A percentile compares a stretch with the other conserved stretches of the same genome.
Evolutionary conservation across 495 filamentous ascomycete genomes (phyloP).

Genomic region (Hyphodiscus hymeniophilus): DNA sequence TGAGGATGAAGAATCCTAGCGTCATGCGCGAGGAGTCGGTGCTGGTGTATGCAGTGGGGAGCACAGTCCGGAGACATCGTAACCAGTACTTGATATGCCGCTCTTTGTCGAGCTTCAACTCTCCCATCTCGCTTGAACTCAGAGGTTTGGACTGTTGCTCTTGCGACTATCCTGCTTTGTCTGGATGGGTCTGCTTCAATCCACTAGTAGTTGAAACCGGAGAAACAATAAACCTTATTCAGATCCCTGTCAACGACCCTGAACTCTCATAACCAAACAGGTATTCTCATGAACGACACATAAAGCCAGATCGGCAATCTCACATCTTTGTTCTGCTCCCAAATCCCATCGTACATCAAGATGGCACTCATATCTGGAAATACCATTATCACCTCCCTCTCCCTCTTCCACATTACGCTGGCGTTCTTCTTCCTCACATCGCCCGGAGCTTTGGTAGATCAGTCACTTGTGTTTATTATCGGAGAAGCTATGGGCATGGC

Average conservation of each 20-base stretch:
- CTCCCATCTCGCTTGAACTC: constrained; percentile 23
- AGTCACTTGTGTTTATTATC: constrained; percentile 72
- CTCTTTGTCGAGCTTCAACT: constrained; percentile 52
- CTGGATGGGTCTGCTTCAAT: not conserved
- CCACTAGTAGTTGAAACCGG: no score
- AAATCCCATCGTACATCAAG: constrained; percentile 16
- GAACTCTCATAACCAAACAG: no score
- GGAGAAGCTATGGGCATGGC: constrained; percentile 77
- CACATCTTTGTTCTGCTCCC: not conserved
- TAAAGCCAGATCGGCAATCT: not conserved
- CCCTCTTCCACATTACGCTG: constrained; percentile 73
- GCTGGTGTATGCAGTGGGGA: constrained; percentile 73
- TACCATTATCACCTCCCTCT: constrained; percentile 68
- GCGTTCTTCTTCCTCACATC: constrained; percentile 73
- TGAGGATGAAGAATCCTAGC: constrained; percentile 79
- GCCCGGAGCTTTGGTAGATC: constrained; percentile 62
- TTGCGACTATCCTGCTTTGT: not conserved
- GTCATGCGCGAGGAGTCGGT: constrained; percentile 87
- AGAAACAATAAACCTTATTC: constrained; percentile 11
- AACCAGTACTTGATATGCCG: constrained; percentile 89
- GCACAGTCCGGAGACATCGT: constrained; percentile 71
- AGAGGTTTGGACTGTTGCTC: not conserved
- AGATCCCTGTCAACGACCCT: no score
- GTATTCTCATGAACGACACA: no score
- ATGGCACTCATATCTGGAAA: constrained; percentile 77